These are phyloP conservation scores for Oryza meridionalis DNA, from an alignment of 176 grass and related monocot species.

Conservation along the genomic window DNA sequence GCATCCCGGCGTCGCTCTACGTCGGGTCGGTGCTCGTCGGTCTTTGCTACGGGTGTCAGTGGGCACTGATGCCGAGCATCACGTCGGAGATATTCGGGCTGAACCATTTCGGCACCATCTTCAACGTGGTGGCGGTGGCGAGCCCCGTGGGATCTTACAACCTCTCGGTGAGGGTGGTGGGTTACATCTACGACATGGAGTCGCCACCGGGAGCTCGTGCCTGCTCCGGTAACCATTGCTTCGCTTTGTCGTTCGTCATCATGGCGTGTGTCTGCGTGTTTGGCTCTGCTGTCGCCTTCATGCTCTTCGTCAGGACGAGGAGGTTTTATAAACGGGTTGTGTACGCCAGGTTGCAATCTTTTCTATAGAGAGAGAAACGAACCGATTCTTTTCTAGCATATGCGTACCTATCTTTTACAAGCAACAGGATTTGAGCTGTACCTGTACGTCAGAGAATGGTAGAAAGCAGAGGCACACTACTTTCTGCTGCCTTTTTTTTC, in stretches of 20 bases:
- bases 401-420: too few species aligned
- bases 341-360: constrained; percentile 38
- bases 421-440: too few species aligned
- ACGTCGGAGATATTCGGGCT: constrained; percentile 78
- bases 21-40: constrained; percentile 62
- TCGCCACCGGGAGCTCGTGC: constrained; percentile 29
- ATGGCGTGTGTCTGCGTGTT: constrained; percentile 59
- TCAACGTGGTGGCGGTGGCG: constrained; percentile 68
- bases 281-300: constrained; percentile 42
- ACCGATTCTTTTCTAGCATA: neutral
- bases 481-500: too few species aligned
- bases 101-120: constrained; percentile 68
- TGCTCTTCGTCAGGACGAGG: constrained; percentile 61
- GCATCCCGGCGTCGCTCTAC: constrained; percentile 59
- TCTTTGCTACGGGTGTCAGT: constrained; percentile 76
- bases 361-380: neutral
- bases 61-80: constrained; percentile 81
- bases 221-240: constrained; percentile 62
- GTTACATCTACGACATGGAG: constrained; percentile 67
- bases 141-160: constrained; percentile 74
- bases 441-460: too few species aligned
- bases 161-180: constrained; percentile 72
- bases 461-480: too few species aligned
- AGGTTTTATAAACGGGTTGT: constrained; percentile 64
- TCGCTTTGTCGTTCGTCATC: constrained; percentile 66